These are phyloP conservation scores for Phytophthora multivora DNA, from an alignment of 352 stramenopile species.

Conservation along the genomic window DNA sequence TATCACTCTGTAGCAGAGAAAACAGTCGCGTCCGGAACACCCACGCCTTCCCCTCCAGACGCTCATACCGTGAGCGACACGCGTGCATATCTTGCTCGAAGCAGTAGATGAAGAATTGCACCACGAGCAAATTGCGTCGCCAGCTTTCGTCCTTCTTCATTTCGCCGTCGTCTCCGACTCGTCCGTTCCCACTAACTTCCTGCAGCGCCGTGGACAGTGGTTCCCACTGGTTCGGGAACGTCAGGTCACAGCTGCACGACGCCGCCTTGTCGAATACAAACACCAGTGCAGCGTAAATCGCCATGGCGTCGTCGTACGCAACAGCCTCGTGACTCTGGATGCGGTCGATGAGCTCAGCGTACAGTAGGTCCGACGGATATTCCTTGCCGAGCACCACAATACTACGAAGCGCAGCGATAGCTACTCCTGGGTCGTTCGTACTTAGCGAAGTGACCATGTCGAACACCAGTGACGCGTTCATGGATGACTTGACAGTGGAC, in stretches of 20 bases:
- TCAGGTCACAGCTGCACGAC: constrained; percentile 60
- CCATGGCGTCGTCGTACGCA: constrained; percentile 70
- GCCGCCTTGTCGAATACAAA: constrained; percentile 83
- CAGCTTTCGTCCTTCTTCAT: constrained; percentile 53
- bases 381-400: constrained; percentile 87
- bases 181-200: constrained; percentile 50
- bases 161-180: constrained; percentile 34
- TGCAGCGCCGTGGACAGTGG: constrained; percentile 62
- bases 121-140: constrained; percentile 71
- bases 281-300: constrained; percentile 79
- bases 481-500: constrained; percentile 61
- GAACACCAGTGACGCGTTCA: constrained; percentile 84
- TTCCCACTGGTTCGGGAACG: constrained; percentile 77
- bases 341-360: constrained; percentile 78
- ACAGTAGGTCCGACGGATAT: constrained; percentile 82
- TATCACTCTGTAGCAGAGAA: constrained; percentile 57
- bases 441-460: constrained; percentile 85
- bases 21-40: constrained; percentile 68
- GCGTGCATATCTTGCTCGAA: constrained; percentile 71
- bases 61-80: constrained; percentile 57
- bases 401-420: constrained; percentile 73
- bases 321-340: constrained; percentile 76
- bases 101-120: constrained; percentile 86
- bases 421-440: constrained; percentile 82
- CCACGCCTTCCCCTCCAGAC: constrained; percentile 53